These are phyloP conservation scores for Aspergillus hancockii DNA, from an alignment of 495 filamentous ascomycete species.

Conservation along the genomic window DNA sequence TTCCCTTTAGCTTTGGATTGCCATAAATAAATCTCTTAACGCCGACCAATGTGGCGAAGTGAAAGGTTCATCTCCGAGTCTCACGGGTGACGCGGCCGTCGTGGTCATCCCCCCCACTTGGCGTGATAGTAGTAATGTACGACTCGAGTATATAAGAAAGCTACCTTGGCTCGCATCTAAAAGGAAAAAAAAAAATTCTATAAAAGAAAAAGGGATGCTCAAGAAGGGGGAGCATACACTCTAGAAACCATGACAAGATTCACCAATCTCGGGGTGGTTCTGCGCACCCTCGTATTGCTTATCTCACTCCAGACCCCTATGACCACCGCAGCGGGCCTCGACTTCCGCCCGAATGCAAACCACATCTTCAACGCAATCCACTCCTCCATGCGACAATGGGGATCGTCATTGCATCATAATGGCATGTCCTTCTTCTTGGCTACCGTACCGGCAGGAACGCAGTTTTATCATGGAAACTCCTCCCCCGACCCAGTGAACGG, in stretches of 20 bases:
- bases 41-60: neutral
- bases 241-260: neutral
- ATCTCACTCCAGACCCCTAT: conserved; percentile 6
- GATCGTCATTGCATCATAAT: conserved; percentile 67
- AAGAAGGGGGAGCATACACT: neutral
- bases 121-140: neutral
- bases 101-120: neutral
- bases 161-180: neutral
- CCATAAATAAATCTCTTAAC: neutral
- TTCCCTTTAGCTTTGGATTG: neutral
- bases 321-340: conserved; percentile 3
- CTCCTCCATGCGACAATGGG: conserved; percentile 69
- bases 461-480: conserved; percentile 63
- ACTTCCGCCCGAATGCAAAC: conserved; percentile 45
- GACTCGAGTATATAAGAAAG: neutral
- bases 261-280: neutral
- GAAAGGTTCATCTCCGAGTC: neutral
- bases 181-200: neutral
- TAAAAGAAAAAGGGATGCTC: neutral
- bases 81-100: conserved; percentile 1
- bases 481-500: conserved; percentile 40
- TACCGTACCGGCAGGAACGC: conserved; percentile 55
- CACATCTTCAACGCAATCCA: conserved; percentile 69
- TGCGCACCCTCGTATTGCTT: conserved; percentile 4
- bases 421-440: conserved; percentile 66